Conservation (phyloP, 2,329 filamentous ascomycete genomes). For the Zarea fungicola region DNA sequence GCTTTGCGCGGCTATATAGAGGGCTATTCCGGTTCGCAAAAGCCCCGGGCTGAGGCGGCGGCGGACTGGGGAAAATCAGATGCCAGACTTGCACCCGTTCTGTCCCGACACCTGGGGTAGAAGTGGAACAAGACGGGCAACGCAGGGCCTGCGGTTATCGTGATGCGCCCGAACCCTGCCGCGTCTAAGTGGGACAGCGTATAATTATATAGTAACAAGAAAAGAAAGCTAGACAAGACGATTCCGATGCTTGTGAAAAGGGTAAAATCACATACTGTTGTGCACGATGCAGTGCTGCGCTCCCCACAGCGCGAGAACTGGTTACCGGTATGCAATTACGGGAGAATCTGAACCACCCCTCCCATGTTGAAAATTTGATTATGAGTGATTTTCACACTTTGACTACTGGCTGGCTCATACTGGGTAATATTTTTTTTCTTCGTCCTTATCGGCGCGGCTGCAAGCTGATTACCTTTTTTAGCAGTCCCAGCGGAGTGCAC, state of each 20-base stretch:
- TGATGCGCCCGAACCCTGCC: conserved; percentile 13
- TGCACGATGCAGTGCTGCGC: neutral
- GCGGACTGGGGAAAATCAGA: neutral
- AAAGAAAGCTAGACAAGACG: neutral
- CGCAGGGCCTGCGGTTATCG: conserved; percentile 12
- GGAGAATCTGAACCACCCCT: neutral
- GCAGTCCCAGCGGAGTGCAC: conserved; percentile 7
- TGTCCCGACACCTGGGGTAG: conserved; percentile 5
- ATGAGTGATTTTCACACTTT: conserved; percentile 7
- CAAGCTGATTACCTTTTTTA: no score
- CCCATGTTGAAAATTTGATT: neutral
- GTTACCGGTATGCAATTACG: conserved; percentile 5
- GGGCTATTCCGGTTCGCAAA: neutral
- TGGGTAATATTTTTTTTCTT: neutral
- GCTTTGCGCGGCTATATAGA: conserved; percentile 6
- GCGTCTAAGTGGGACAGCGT: conserved; percentile 15
- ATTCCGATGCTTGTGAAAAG: conserved; percentile 10
- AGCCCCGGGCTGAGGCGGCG: neutral
- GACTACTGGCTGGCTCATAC: neutral
- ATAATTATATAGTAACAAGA: conserved; percentile 12
- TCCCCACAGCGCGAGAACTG: conserved; percentile 1
- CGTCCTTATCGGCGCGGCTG: conserved; percentile 10
- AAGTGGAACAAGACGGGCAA: conserved; percentile 9
- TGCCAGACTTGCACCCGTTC: conserved; percentile 6
- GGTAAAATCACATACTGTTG: neutral